Conservation (phyloP, 345 rosid genomes). For the Cardamine occulta region DNA sequence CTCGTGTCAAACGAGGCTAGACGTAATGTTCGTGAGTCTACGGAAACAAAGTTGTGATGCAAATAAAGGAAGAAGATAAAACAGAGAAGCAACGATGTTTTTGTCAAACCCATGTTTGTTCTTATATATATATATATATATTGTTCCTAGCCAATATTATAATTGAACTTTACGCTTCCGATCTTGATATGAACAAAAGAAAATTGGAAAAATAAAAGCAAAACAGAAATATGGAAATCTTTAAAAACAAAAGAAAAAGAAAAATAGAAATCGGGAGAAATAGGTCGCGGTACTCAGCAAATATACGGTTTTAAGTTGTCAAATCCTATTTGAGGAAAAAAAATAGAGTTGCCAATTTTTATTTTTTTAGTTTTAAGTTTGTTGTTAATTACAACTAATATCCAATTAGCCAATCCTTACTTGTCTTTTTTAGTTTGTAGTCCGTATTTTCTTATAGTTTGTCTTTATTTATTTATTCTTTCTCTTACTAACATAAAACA, state of each 20-base stretch:
- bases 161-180: not conserved
- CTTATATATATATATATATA: not conserved
- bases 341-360: not conserved
- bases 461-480: no score
- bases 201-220: not conserved
- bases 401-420: no score
- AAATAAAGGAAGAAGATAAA: not conserved
- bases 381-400: not conserved
- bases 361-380: not conserved
- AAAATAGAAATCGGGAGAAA: not conserved
- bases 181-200: not conserved
- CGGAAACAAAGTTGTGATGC: slow-evolving; percentile 5
- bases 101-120: slow-evolving; percentile 14
- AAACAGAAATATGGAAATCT: not conserved
- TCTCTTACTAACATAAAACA: not conserved
- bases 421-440: no score
- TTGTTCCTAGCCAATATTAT: not conserved
- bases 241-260: not conserved
- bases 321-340: not conserved
- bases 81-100: slow-evolving; percentile 7
- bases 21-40: slow-evolving; percentile 5
- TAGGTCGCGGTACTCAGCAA: not conserved
- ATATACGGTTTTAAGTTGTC: not conserved
- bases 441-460: no score
- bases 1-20: not conserved